Base-by-base conservation (phyloP, 371 early-diverging fungal species). In the Apophysomyces trapeziformis region DNA sequence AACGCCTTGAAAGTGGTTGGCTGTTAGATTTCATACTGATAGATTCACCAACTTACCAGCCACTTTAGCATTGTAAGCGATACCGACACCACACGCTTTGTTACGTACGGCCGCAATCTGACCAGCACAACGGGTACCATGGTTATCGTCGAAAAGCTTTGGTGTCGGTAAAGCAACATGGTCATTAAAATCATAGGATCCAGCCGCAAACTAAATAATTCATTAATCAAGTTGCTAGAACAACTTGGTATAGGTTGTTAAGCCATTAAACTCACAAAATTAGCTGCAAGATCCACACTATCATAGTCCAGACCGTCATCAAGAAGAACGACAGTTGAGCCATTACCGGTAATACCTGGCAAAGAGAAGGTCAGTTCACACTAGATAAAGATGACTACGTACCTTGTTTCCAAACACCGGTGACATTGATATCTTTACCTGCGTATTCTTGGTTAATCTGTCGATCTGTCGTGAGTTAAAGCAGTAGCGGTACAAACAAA, bases 81-180 rank as follows among this genome's bases (percentile, higher is more conserved):
- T 89, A 16, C 99, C 99, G 3, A 98, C 90, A n/a, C 98, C 98
- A 68, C 99, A 98, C 1, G 90, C 90, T 71, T 92, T 76, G 74
- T 99, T 99, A 45, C 82, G 80, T 9, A 82, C 85, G 12, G 97
- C 97, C 0, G 97, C 99, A 43, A 99, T 94, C 80, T 97, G 95
- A 8, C 98, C 99, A 7, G 99, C 99, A 78, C 98, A 98, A 37
- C 99, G 81, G 0, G 99, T 98, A 45, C 98, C 99, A 75, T 99
- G 99, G 43, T 85, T 84, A 74, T 99, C 99, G 62, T 95, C 92
- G 39, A 61, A 62, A 0, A 92, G 68, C 14, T 76, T 80, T 38
- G 98, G 99, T 61, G 72, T 89, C 1, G 98, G 98, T 21, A 91
- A 67, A 41, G 78, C 70, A 13, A 73, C 85, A 71, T 91, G 88